Evolutionary conservation across 2,329 filamentous ascomycete genomes (phyloP), one percentile per base, ranked within the genome.

Genomic region (Pseudopithomyces chartarum): DNA sequence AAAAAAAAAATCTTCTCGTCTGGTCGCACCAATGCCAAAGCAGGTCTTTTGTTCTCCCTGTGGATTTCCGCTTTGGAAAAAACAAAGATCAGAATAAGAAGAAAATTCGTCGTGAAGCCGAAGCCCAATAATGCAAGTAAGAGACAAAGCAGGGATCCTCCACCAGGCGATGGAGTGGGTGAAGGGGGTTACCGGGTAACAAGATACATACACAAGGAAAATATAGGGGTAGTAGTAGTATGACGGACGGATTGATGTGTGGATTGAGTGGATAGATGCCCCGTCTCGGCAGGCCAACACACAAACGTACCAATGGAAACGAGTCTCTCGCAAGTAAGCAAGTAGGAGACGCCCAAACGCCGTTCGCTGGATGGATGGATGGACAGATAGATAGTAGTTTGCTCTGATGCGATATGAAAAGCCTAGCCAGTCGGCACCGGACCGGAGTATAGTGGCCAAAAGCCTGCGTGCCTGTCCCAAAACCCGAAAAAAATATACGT

Each of bases 341-440:
- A 13, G 6, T 32, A 43, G 22, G 38, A 51, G 57, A 63, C 58
- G 45, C 64, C 64, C 22, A 44, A 66, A 70, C 67, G 66, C 67
- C 67, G 52, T 60, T 67, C 66, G 67, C 66, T 68, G 43, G 56
- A 61, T 62, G 58, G 56, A 44, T 62, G 58, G 52, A 44, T 58
- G 55, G 52, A 58, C 55, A 48, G 20, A 39, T 15, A 46, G 55
- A 45, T 39, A 8, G 26, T 29, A 29, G 26, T 29, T 29, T 29
- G 26, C 26, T 29, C 26, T 29, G 26, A 29, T 29, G 26, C 26
- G 26, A 29, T 57, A 59, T 45, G 52, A 61, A 36, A 61, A 61
- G 58, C 54, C 29, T 59, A 61, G 58, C 54, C 47, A 49, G 55
- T 55, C 36, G 49, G 54, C 55, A 51, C 48, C 38, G 56, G 26